phyloP scores from a whole-genome alignment of 2,329 filamentous ascomycete species.

The Fusarium sublunatum region DNA sequence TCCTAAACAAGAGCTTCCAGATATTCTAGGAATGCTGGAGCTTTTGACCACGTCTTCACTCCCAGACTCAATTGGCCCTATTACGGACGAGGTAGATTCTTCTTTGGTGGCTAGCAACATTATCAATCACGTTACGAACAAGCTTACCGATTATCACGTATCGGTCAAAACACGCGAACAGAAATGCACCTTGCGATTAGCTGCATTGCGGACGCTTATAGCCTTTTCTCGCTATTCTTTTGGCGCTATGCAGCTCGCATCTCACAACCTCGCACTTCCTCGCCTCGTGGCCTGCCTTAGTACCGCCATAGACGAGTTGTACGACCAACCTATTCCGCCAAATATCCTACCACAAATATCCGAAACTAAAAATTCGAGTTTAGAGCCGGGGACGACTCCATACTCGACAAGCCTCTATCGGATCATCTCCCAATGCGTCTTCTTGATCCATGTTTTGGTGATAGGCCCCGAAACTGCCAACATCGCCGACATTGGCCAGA shows the following conservation, averaged over 20 bases:
- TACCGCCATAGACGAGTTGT: conserved; percentile 77
- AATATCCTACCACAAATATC: conserved; percentile 51
- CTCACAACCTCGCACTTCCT: conserved; percentile 76
- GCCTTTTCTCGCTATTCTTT: conserved; percentile 71
- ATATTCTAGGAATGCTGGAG: conserved; percentile 72
- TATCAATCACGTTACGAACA: conserved; percentile 71
- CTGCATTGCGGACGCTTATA: conserved; percentile 65
- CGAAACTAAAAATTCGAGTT: conserved; percentile 8
- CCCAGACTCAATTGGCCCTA: conserved; percentile 73
- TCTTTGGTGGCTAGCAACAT: conserved; percentile 59
- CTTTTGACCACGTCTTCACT: conserved; percentile 75
- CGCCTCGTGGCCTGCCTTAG: conserved; percentile 75
- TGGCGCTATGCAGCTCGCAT: conserved; percentile 73
- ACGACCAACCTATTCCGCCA: conserved; percentile 63
- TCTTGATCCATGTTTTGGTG: conserved; percentile 64
- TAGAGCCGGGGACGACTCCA: conserved; percentile 23
- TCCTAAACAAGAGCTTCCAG: conserved; percentile 70
- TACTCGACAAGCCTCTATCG: conserved; percentile 52
- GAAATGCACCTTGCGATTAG: conserved; percentile 58
- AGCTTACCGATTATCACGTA: conserved; percentile 68
- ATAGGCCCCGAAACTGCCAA: conserved; percentile 60
- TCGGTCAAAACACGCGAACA: conserved; percentile 51
- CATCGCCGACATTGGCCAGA: conserved; percentile 72
- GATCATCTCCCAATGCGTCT: conserved; percentile 61
- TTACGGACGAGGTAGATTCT: conserved; percentile 59